Base-by-base conservation (phyloP, 208 protist genomes). In the Tritrichomonas musculus region DNA sequence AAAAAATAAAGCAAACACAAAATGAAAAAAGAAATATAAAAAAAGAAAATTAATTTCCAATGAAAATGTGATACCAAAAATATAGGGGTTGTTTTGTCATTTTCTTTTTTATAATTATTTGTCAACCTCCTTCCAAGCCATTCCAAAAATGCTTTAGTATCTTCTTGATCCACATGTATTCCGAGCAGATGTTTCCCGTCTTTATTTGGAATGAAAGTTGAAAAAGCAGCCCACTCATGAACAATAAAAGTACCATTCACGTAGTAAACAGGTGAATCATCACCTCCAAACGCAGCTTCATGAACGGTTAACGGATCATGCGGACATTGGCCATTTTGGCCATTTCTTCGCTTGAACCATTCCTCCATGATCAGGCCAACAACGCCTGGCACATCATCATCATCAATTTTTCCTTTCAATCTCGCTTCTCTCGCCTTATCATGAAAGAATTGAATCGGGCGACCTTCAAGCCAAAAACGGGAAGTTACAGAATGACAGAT, bases 221-320 rank as follows among this genome's bases (percentile, higher is more conserved):
- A 47, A 82, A 50, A 82, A 33, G 73, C 73, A 47, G 73, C 73
- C 73, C 73, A 82, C 50, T 82, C 73, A 50, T 82, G 73, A 8
- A 47, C 30, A n/a, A 82, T 53, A 20, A 82, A 33, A 33, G 33
- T 82, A 1, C 73, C 73, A 30, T 20, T 4, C 17, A 25, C 33
- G 50, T 82, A 82, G 25, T 50, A n/a, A 25, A 82, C n/a, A 25
- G 33, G 73, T 30, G n/a, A 47, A n/a, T 82, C 41, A 50, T 47
- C 41, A 9, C 73, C 73, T 50, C 41, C 41, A 53, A 33, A 82
- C 4, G 41, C 73, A 53, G 41, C 73, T 82, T 82, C 73, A 82
- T 82, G 73, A 20, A 82, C 14, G 3, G 73, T 82, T 17, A 82
- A 30, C 5, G 73, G 73, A 82, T 82, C 73, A 82, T 82, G 73